Conservation (phyloP, 345 rosid genomes). For the Ceriops tagal region DNA sequence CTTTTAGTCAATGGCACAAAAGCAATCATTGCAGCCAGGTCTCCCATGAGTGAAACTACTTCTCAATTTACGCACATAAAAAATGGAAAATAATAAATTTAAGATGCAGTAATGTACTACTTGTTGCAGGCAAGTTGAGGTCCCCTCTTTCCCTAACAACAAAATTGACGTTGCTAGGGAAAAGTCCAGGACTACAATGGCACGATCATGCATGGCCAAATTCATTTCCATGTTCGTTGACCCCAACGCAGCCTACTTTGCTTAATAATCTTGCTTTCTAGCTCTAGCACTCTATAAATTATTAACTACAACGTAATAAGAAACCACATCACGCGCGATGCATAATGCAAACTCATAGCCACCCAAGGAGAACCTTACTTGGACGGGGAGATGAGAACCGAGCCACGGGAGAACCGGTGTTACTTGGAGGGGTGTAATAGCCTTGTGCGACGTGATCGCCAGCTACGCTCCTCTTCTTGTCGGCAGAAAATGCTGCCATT, state of each 20-base stretch:
- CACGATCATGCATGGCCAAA: neutral
- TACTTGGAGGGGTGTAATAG: constrained; percentile 25
- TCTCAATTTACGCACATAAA: too few species aligned
- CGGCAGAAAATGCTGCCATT: constrained; percentile 67
- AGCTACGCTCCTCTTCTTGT: constrained; percentile 36
- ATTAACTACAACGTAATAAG: too few species aligned
- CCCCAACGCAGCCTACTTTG: neutral
- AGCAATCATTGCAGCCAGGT: neutral
- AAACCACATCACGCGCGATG: neutral
- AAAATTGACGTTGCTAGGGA: neutral
- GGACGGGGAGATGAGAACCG: constrained; percentile 28
- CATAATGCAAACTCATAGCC: neutral
- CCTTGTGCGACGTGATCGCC: constrained; percentile 27
- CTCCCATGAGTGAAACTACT: too few species aligned
- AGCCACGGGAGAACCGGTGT: constrained; percentile 20
- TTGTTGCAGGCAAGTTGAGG: too few species aligned
- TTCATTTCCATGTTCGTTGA: neutral
- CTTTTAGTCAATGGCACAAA: neutral
- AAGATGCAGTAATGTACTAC: too few species aligned
- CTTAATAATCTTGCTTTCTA: too few species aligned
- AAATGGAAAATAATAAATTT: too few species aligned
- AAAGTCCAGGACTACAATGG: neutral
- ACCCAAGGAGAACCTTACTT: constrained; percentile 24
- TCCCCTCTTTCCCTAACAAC: neutral
- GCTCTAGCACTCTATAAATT: neutral